Evolutionary conservation across 2,329 filamentous ascomycete species (phyloP), one percentile per base, ranked within the genome.

Genomic region (Ceratocystis colombiana): DNA sequence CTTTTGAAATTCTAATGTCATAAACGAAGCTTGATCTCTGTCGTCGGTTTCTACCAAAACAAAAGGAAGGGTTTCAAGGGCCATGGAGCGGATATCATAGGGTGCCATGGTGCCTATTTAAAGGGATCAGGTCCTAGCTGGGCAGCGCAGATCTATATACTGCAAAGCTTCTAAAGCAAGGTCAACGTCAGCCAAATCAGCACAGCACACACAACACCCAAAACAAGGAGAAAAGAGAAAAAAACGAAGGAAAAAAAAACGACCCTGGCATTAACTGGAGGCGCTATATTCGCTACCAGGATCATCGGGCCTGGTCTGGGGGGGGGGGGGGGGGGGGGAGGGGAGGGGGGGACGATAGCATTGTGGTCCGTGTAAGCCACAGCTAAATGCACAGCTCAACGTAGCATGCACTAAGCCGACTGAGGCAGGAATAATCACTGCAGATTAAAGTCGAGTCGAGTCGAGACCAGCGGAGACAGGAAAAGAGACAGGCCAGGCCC

Each of bases 181-280:
- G 65, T 50, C 8, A 67, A 67, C 61, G 65, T 67, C 50, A 67
- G 65, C 65, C 30, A 67, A 67, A 64, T 50, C n/a, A 64, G 61
- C 30, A 30, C 53, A 22, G 46, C 46, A 41, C 37, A 41, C 3
- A 41, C 37, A 41, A 41, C 37, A 41, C 37, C 37, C 37, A 41
- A 41, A 41, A 22, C 48, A 50, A 1, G 48, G 20, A 50, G 48
- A 50, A 50, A 45, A 62, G 53, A 57, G 53, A 57, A 33, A 33
- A 28, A 55, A 57, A 50, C 41, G 28, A 37, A 22, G 53, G 61
- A 33, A 67, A 64, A 61, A 67, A 48, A 61, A 64, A 53, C 55
- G 50, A 48, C 46, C 48, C 48, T 55, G 61, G 37, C 44, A 33
- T 44, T 62, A 59, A 59, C 65, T 64, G 61, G 61, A 59, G 53